phyloP scores from a whole-genome alignment of 2,329 filamentous ascomycete species.

The Lizonia empirigonia region DNA sequence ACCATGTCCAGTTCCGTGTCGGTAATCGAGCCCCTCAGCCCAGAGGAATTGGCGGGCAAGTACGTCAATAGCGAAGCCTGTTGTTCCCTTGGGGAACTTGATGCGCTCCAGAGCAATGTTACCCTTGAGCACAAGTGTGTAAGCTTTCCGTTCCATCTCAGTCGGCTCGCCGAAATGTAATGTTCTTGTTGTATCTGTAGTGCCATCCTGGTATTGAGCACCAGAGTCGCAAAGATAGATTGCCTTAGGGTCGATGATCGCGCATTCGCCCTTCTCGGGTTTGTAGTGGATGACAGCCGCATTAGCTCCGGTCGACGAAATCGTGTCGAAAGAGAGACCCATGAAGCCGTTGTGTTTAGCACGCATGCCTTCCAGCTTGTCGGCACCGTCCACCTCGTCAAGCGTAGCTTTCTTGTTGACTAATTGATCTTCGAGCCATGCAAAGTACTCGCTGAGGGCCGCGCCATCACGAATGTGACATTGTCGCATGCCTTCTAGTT shows the following conservation, averaged over 20 bases:
- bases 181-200: conserved; percentile 93
- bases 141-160: conserved; percentile 82
- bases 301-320: conserved; percentile 91
- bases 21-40: conserved; percentile 91
- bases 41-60: conserved; percentile 91
- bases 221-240: conserved; percentile 97
- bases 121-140: conserved; percentile 93
- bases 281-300: conserved; percentile 95
- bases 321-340: conserved; percentile 92
- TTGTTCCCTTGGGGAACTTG: conserved; percentile 93
- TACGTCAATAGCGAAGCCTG: conserved; percentile 86
- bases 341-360: conserved; percentile 75
- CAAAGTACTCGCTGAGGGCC: conserved; percentile 89
- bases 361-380: conserved; percentile 82
- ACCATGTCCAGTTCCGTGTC: conserved; percentile 94
- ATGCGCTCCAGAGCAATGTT: conserved; percentile 86
- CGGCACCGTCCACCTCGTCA: conserved; percentile 89
- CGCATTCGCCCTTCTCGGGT: conserved; percentile 80
- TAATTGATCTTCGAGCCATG: conserved; percentile 93
- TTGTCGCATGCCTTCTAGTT: conserved; percentile 88
- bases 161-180: conserved; percentile 88
- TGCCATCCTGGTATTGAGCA: conserved; percentile 94
- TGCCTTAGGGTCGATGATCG: conserved; percentile 79
- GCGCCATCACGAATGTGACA: conserved; percentile 95
- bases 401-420: conserved; percentile 72